These are phyloP conservation scores for Monilinia fructigena DNA, from an alignment of 2,329 filamentous ascomycete genomes.

Conservation along the genomic window DNA sequence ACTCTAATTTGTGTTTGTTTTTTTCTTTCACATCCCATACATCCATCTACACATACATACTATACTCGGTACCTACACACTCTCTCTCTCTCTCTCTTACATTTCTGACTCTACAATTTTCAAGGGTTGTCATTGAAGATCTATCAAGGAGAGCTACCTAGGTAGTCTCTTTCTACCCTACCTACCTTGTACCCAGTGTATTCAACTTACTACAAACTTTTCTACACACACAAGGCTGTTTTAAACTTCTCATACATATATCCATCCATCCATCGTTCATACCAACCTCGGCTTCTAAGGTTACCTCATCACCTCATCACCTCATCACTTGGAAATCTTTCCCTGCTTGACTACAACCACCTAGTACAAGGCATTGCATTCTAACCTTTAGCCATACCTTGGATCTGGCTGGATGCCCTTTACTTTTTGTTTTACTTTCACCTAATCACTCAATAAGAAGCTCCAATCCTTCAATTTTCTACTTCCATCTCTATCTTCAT, in stretches of 20 bases:
- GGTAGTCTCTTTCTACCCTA: too few relatives aligned
- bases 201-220: too few relatives aligned
- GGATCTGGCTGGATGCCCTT: background rate
- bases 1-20: background rate
- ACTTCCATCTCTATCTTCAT: background rate
- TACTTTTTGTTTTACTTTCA: background rate
- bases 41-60: too few relatives aligned
- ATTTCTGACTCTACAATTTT: too few relatives aligned
- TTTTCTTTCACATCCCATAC: too few relatives aligned
- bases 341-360: constrained; percentile 1
- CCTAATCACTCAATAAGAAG: background rate
- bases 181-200: too few relatives aligned
- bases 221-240: background rate
- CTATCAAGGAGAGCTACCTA: too few relatives aligned
- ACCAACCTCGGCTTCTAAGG: constrained; percentile 2
- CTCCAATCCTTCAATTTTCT: background rate
- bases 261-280: background rate
- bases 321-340: background rate
- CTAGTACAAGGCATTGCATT: background rate
- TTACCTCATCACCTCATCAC: background rate
- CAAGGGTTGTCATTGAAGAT: too few relatives aligned
- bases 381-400: background rate
- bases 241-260: background rate
- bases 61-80: too few relatives aligned
- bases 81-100: too few relatives aligned